Base-by-base conservation (phyloP, 306 rosid species). In the Inga leiocalycina region DNA sequence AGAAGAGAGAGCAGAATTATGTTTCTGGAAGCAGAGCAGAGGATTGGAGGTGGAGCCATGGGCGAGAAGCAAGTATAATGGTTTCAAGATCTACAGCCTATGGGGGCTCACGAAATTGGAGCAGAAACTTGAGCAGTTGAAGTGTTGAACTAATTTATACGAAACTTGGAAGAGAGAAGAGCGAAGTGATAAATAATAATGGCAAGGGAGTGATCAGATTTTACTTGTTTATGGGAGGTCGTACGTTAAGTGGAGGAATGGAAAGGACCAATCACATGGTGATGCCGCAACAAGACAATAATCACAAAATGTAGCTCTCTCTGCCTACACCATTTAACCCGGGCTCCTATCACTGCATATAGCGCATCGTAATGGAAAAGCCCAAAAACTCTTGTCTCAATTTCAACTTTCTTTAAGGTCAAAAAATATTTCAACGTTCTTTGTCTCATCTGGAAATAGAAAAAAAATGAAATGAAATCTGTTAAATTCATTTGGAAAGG, bases 41-140 rank as follows among this genome's bases (percentile, higher is more conserved):
- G 0, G 34, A 62, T 83, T 85, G 88, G 91, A 92, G 93, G 92
- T 22, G 75, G 54, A 91, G 93, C 92, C 98, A 96, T 96, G 76
- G 80, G 87, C 77, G 89, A 77, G 85, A 59, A 16, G 41, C 0
- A 15, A 14, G 22, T 12, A 27, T 13, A 64, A 2, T 1, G 10
- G 71, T 20, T 34, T 77, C 59, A 30, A 77, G 87, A 86, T 86
- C n/a, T 86, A 24, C 10, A 30, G 8, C 68, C 14, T 11, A 2
- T 5, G 65, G 51, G 43, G 75, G 71, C 11, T 80, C 76, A n/a
- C 75, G 44, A 22, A 71, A 71, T 41, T 19, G 43, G 5, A 78
- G 32, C 20, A 44, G 79, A 32, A 37, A 4, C 37, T 22, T 67
- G 83, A 71, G 13, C 19, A 37, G 64, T 22, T 67, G 85, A 71